Evolutionary conservation across 768 basidiomycete genomes (phyloP), one percentile per base, ranked within the genome.

Genomic region (Kockovaella imperatae): DNA sequence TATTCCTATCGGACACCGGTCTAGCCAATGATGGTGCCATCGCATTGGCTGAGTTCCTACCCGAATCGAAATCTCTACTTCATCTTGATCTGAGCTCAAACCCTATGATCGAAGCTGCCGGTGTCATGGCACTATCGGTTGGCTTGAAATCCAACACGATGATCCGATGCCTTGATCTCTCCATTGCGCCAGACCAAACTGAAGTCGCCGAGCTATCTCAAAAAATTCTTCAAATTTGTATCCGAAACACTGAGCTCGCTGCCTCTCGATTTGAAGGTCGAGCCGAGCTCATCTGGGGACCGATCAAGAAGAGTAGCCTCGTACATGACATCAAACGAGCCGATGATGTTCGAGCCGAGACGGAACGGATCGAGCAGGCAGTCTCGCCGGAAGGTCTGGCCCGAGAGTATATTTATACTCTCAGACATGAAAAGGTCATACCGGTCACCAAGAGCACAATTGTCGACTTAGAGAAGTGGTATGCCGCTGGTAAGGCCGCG

Each of bases 1-100:
- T 99, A 35, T 96, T 95, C 75, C 78, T 97, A 18, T 84, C 87
- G 5, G 80, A 83, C 2, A 95, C 91, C 0, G 75, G 76, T 3
- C 78, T 97, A 63, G 79, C 80, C 0, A 84, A 86, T 0, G 75
- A 82, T 0, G 90, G 89, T 1, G 91, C 93, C 0, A 97, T 97
- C 54, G 84, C 88, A 0, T 78, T 97, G 1, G 95, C 93, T 2
- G 93, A 97, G 69, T 97, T 95, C 74, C 79, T 97, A 0, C 90
- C 91, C 0, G 91, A 97, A 68, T 83, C 86, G 0, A 78, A 77
- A 15, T 84, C 84, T 0, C 76, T 99, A 4, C 76, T 96, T 0
- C 91, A 97, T 69, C 81, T 99, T 45, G 95, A 96, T 70, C 53
- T 95, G 24, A 95, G 89, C 0, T 74, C 78, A 57, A 93, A 93